Conservation (phyloP, 2,329 filamentous ascomycete genomes). For the Cladosporium colombiae region DNA sequence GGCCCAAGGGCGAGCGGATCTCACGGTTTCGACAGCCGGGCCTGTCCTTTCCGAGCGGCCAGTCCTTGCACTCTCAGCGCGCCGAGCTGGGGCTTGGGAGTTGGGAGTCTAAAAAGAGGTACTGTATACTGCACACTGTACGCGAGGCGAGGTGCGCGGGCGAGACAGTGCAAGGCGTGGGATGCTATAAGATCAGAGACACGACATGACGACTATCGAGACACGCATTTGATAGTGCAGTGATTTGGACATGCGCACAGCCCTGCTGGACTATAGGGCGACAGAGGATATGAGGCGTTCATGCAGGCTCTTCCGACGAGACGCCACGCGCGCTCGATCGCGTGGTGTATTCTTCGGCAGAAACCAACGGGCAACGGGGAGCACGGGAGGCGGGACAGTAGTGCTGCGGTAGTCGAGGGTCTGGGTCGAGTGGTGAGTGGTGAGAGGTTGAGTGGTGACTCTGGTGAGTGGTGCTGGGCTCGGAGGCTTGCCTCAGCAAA, state of each 20-base stretch:
- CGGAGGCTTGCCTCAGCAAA: neutral
- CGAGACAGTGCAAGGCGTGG: neutral
- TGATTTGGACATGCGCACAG: neutral
- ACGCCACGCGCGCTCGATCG: conserved; percentile 7
- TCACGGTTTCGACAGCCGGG: conserved; percentile 10
- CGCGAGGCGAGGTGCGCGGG: neutral
- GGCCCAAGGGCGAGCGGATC: conserved; percentile 4
- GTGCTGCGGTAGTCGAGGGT: neutral
- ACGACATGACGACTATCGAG: conserved; percentile 8
- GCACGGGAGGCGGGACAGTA: conserved; percentile 2
- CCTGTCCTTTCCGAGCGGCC: conserved; percentile 4
- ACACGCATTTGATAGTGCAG: conserved; percentile 6
- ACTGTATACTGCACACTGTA: neutral
- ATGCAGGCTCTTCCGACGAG: conserved; percentile 17
- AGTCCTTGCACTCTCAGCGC: neutral
- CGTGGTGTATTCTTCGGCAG: conserved; percentile 4
- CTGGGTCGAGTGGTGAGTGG: conserved; percentile 1
- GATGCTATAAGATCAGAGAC: neutral
- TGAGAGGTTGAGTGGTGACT: neutral
- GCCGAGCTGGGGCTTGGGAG: neutral
- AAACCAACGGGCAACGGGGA: neutral
- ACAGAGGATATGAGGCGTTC: neutral
- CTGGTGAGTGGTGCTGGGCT: neutral
- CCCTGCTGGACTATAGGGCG: neutral
- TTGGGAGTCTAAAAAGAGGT: conserved; percentile 1